Evolutionary conservation across 495 filamentous ascomycete species (phyloP), one percentile per base, ranked within the genome.

Genomic region (Viridothelium virens): DNA sequence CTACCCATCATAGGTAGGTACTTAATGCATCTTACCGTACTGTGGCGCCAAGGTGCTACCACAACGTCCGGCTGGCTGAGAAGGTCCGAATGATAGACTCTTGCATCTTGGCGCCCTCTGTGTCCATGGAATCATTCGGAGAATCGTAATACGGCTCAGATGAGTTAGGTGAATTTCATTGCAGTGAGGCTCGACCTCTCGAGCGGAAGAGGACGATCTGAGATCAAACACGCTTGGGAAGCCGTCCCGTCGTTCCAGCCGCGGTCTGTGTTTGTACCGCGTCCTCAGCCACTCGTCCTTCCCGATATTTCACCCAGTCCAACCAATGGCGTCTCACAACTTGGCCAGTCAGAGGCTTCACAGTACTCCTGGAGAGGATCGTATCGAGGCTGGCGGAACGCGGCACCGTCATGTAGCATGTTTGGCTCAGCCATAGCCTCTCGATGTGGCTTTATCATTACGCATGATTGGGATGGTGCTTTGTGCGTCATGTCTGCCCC

Each of bases 251-350:
- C 41, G 41, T 0, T 44, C 41, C 14, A 44, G 41, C 0, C 14
- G 41, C 14, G 7, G 41, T 44, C 14, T 14, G 14, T 44, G 41
- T 31, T 34, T 59, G 25, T 18, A n/a, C 7, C 31, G 53, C 5
- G 7, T 59, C 53, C 9, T 59, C 53, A 59, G 53, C 53, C 53
- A 59, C 53, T 59, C 53, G 31, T 34, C 36, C 53, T 18, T 59
- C 31, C 12, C 36, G 53, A 36, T 33, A 18, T 14, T 31, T 36
- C 53, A 9, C 25, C 53, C 31, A 14, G 10, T 6, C 3, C 36
- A 5, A 53, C 41, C 7, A 7, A 16, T n/a, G 12, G 34, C 48
- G 11, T 6, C 53, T 59, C 31, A 9, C 5, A 7, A 59, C 5
- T 36, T 18, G 31, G 31, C 53, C 53, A n/a, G 36, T 59, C 53